A percentile compares a stretch with the other conserved stretches of the same genome.
phyloP scores from a whole-genome alignment of 2,329 filamentous ascomycete species.

The Xylariaceae sp. region DNA sequence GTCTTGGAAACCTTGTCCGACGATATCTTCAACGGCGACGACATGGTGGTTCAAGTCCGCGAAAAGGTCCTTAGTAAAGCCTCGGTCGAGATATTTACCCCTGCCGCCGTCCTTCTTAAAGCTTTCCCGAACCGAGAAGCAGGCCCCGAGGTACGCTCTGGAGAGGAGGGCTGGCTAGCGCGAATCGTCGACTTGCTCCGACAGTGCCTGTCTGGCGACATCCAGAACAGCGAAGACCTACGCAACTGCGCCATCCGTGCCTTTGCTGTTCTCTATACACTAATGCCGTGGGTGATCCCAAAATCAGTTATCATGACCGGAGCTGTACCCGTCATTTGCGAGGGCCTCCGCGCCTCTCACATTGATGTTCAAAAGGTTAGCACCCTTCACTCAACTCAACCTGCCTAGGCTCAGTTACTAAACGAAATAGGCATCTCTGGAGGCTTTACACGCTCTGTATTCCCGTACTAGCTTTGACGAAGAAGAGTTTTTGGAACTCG shows the following conservation, averaged over 20 bases:
- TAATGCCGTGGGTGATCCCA: constrained; percentile 87
- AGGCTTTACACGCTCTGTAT: constrained; percentile 85
- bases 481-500: constrained; percentile 78
- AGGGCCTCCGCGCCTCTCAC: constrained; percentile 72
- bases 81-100: constrained; percentile 93
- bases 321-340: constrained; percentile 74
- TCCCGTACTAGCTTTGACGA: constrained; percentile 75
- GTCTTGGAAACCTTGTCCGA: constrained; percentile 92
- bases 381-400: constrained; percentile 6
- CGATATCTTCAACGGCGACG: constrained; percentile 91
- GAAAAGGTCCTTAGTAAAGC: constrained; percentile 86
- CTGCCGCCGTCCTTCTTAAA: constrained; percentile 74
- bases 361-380: constrained; percentile 77
- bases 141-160: constrained; percentile 73
- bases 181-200: constrained; percentile 77
- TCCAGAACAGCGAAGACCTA: constrained; percentile 70
- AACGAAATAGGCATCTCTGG: constrained; percentile 71
- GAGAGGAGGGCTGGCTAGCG: constrained; percentile 85
- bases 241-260: constrained; percentile 76
- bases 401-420: constrained; percentile 6
- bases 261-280: constrained; percentile 77
- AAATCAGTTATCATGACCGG: constrained; percentile 77
- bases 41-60: constrained; percentile 81
- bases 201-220: constrained; percentile 72
- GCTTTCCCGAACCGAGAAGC: constrained; percentile 76